Base-by-base conservation (phyloP, 805 yeast species). In the Barnettozyma californica region DNA sequence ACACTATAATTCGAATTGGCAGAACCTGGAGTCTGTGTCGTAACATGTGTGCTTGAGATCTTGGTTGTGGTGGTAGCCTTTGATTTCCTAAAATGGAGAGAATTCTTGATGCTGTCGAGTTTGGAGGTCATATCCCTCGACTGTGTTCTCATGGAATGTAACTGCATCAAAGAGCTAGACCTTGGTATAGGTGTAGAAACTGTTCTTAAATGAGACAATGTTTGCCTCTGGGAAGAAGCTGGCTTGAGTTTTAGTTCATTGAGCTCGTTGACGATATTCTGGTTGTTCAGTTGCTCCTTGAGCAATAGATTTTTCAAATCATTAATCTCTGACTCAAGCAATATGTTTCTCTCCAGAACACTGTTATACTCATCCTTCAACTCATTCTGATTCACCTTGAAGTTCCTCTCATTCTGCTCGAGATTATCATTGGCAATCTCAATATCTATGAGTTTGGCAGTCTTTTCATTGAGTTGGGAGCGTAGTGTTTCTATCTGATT, bases 361-460 rank as follows among this genome's bases (percentile, higher is more conserved):
- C 49, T 52, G 43, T 67, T 65, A 50, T 70, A 70, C 27, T 65
- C 65, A 10, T 56, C 58, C 41, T 67, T 67, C n/a, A 71, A 48
- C 10, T 68, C 71, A 25, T 58, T 57, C 42, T 68, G 58, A 14
- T 68, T 62, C 5, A 60, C 48, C 31, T 65, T 56, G 38, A 69
- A 58, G 39, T 64, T 64, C 38, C 75, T 54, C 37, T 69, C 76
- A 27, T 61, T 66, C 39, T 71, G 70, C 52, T 73, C 78, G 54
- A 71, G 62, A 47, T 66, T 71, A 48, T 74, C 79, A 52, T 72
- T 70, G 27, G 62, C 52, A 44, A 69, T 69, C 57, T 74, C 78
- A 16, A 72, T 67, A 23, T 73, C 72, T 14, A 71, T 64, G 29
- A 73, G 53, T 35, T 63, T 64, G 8, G 57, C 47, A 27, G 56